Conservation (phyloP, 2,329 filamentous ascomycete species). For the Lachnellula subtilissima region DNA sequence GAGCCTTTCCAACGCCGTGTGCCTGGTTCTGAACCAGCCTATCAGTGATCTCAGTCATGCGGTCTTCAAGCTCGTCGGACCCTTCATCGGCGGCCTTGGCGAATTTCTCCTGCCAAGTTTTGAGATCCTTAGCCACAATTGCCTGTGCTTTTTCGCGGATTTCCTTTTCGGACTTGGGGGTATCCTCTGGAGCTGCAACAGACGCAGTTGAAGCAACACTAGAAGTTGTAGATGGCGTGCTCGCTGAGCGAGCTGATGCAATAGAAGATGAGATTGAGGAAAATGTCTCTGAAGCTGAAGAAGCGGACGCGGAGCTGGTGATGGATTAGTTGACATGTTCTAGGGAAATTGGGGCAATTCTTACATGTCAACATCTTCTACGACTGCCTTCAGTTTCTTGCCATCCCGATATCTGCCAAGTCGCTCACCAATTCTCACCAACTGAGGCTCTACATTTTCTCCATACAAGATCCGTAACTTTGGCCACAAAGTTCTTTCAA, state of each 20-base stretch:
- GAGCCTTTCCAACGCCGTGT: constrained; percentile 58
- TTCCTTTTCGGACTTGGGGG: constrained; percentile 42
- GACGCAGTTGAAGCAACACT: constrained; percentile 20
- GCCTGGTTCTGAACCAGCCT: constrained; percentile 62
- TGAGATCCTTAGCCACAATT: constrained; percentile 72
- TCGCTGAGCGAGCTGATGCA: constrained; percentile 20
- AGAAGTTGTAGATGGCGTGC: constrained; percentile 6
- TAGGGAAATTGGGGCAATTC: constrained; percentile 12
- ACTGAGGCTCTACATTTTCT: constrained; percentile 91
- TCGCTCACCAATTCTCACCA: constrained; percentile 85
- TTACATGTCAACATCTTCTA: constrained; percentile 49
- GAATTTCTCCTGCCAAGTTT: constrained; percentile 85
- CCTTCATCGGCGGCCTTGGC: constrained; percentile 80
- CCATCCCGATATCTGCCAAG: constrained; percentile 68
- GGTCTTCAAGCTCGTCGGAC: constrained; percentile 58
- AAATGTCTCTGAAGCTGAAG: constrained; percentile 25
- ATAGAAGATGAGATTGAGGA: constrained; percentile 27
- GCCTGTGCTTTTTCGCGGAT: constrained; percentile 55
- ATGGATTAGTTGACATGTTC: constrained; percentile 10
- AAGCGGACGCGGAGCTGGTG: constrained; percentile 26
- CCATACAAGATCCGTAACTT: constrained; percentile 74
- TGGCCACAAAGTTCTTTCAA: constrained; percentile 76
- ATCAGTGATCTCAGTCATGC: constrained; percentile 66
- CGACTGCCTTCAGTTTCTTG: constrained; percentile 55
- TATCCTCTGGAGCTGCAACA: constrained; percentile 27